Evolutionary conservation across 805 yeast genomes (phyloP), one percentile per base, ranked within the genome.

Genomic region (Wickerhamiella spandovensis): DNA sequence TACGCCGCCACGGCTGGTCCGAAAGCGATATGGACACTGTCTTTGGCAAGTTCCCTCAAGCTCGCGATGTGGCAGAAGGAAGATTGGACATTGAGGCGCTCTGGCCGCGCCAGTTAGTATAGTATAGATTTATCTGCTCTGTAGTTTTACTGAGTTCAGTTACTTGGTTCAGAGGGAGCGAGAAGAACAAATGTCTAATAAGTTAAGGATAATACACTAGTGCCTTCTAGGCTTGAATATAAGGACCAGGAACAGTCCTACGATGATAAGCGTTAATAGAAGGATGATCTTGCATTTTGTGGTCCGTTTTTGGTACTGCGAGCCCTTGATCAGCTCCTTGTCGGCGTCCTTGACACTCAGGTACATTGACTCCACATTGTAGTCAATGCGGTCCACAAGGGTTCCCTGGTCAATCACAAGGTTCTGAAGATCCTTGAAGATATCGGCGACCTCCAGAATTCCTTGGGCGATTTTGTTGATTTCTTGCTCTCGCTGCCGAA

Each of bases 341-440:
- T 84, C 85, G 0, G 97, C 92, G 38, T 73, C 74, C 59, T 81
- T 78, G 52, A 90, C 75, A 56, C 87, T 83, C 35, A 77, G 77
- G 2, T 78, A 82, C n/a, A 95, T 82, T 53, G 79, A 80, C 53
- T 82, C 83, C 52, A 92, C 68, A 62, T 92, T 92, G 64, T 90
- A 92, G 66, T 90, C 98, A 51, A 92, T 90, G 57, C 97, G 72
- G 66, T 92, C 98, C 53, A 92, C 72, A 43, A 92, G 75, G 0
- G 96, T 86, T 1, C 98, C 98, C 67, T 92, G 98, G 61, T 92
- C 97, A 50, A 92, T 83, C 43, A 92, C 85, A 74, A 92, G 72
- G 38, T 80, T 78, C 61, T 94, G 97, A 76, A 92, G 77, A 61
- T 92, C 97, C 63, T 84, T 83, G 70, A 92, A 92, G 44, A 92